Percentiles rank a stretch among this genome's conserved stretches.
phyloP scores from a whole-genome alignment of 2,329 filamentous ascomycete species.

The Beauveria varroae region DNA sequence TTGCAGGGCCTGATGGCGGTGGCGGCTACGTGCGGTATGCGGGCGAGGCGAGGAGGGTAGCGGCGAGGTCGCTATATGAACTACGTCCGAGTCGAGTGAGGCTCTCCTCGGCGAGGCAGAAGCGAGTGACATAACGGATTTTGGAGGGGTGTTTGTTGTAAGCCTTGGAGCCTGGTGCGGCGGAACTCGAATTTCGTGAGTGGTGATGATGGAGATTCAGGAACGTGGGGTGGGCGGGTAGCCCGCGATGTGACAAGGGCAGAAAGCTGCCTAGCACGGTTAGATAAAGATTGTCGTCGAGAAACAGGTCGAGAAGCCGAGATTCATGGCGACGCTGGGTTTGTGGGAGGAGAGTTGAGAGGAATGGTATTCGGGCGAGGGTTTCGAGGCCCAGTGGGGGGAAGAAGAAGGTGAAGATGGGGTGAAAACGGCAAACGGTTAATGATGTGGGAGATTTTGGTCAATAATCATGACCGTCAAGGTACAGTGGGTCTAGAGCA shows the following conservation, averaged over 20 bases:
- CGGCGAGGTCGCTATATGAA: constrained; percentile 3
- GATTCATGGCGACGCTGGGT: not conserved
- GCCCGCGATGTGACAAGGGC: not conserved
- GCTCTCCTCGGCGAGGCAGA: constrained; percentile 8
- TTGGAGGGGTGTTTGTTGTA: not conserved
- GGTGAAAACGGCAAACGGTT: too few relatives aligned
- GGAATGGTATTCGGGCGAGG: not conserved
- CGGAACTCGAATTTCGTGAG: not conserved
- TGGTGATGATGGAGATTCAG: too few relatives aligned
- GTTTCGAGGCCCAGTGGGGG: not conserved
- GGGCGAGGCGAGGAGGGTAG: not conserved
- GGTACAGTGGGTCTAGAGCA: too few relatives aligned
- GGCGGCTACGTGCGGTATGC: not conserved
- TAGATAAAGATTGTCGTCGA: not conserved
- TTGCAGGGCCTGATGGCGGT: not conserved
- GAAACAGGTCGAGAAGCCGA: not conserved
- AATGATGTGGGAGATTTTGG: too few relatives aligned
- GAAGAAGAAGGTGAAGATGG: not conserved
- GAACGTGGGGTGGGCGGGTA: not conserved
- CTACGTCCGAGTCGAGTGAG: not conserved
- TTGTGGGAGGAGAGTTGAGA: not conserved
- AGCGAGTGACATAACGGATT: constrained; percentile 1
- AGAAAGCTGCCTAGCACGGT: not conserved
- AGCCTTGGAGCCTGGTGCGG: constrained; percentile 2
- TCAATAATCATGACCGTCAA: too few relatives aligned